These are phyloP conservation scores for Agrocybe chaxingu DNA, from an alignment of 768 basidiomycete genomes.

Conservation along the genomic window DNA sequence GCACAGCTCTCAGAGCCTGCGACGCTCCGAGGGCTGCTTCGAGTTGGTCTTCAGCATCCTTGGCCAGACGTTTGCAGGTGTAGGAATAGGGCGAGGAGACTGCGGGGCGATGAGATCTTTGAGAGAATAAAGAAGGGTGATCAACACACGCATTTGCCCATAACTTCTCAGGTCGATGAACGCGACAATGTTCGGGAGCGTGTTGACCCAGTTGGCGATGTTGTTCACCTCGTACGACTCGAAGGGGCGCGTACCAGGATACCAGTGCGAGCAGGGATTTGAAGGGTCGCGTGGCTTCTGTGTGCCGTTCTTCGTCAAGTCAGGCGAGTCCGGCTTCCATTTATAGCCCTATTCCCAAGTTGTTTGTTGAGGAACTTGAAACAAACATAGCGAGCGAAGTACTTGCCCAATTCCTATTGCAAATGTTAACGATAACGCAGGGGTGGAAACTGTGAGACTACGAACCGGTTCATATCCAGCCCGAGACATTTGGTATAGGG, in stretches of 20 bases:
- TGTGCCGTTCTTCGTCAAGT: slow-evolving; percentile 9
- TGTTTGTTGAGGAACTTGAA: slow-evolving; percentile 1
- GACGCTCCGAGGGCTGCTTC: slow-evolving; percentile 70
- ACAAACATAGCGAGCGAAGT: slow-evolving; percentile 5
- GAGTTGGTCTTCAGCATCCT: slow-evolving; percentile 72
- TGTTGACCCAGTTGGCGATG: slow-evolving; percentile 64
- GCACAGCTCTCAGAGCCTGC: slow-evolving; percentile 48
- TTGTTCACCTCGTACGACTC: slow-evolving; percentile 75
- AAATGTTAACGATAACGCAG: neutral
- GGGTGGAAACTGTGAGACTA: neutral
- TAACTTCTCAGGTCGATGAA: slow-evolving; percentile 81
- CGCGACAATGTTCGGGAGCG: slow-evolving; percentile 48
- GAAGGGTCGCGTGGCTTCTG: slow-evolving; percentile 23
- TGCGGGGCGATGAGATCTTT: slow-evolving; percentile 20
- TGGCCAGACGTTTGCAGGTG: slow-evolving; percentile 57
- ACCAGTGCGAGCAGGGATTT: slow-evolving; percentile 73
- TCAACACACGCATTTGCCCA: slow-evolving; percentile 71
- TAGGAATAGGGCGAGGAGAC: slow-evolving; percentile 81
- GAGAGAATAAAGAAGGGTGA: neutral
- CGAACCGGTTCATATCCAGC: slow-evolving; percentile 74
- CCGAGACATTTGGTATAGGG: slow-evolving; percentile 55
- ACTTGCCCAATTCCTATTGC: slow-evolving; percentile 57
- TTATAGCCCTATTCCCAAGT: slow-evolving; percentile 54
- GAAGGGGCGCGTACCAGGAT: slow-evolving; percentile 71
- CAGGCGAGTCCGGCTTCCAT: slow-evolving; percentile 47